A percentile compares a stretch with the other conserved stretches of the same genome.
phyloP scores from a whole-genome alignment of 1,284 basidiomycete species.

The Peniophora sp. region DNA sequence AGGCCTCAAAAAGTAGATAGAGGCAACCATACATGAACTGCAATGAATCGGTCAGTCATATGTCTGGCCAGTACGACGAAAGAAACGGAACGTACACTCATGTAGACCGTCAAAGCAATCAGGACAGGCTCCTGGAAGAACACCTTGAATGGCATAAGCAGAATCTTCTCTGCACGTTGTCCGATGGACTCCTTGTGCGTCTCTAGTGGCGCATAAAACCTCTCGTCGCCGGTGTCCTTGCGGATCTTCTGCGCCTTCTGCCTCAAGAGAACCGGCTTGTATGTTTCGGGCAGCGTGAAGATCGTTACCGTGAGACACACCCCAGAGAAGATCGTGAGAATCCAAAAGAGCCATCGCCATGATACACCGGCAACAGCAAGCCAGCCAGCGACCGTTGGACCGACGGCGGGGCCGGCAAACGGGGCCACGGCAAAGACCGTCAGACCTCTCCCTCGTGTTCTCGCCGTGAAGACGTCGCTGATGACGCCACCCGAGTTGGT shows the following conservation, averaged over 20 bases:
- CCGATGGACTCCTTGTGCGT: constrained; percentile 29
- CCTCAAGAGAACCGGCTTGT: constrained; percentile 50
- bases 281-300: constrained; percentile 74
- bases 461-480: constrained; percentile 26
- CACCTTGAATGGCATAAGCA: constrained; percentile 60
- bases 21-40: constrained; percentile 58
- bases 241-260: constrained; percentile 34
- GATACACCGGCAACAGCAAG: constrained; percentile 32
- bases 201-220: constrained; percentile 52
- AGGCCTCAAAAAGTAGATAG: constrained; percentile 55
- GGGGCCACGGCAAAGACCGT: constrained; percentile 44
- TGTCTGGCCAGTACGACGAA: too few species aligned
- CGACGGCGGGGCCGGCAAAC: constrained; percentile 62
- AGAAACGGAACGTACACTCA: constrained; percentile 50
- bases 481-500: constrained; percentile 29
- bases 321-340: constrained; percentile 56
- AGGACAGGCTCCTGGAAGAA: constrained; percentile 77
- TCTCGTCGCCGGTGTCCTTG: constrained; percentile 52
- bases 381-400: constrained; percentile 11
- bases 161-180: constrained; percentile 35
- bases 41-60: constrained; percentile 8
- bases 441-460: constrained; percentile 26
- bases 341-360: constrained; percentile 77
- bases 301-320: constrained; percentile 43
- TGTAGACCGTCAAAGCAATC: constrained; percentile 60